A percentile compares a stretch with the other conserved stretches of the same genome.
Conservation (phyloP, 1,284 basidiomycete species). For the Trametes polyzona region DNA sequence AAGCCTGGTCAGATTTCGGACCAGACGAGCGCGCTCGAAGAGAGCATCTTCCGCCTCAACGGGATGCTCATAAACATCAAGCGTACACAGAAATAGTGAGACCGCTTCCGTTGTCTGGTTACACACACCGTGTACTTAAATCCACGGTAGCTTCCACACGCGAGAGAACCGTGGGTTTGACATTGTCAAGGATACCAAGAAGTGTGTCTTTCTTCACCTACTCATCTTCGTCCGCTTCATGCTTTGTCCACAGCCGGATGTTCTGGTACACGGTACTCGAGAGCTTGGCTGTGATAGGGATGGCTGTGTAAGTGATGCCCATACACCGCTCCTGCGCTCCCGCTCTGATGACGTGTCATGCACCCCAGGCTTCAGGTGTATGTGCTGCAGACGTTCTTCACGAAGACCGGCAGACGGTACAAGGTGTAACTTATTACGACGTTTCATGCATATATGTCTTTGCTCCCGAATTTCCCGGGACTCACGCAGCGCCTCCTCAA, state of each 20-base stretch:
- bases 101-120: too few relatives aligned
- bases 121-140: too few relatives aligned
- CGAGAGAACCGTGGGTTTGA: conserved; percentile 83
- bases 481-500: too few relatives aligned
- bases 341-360: conserved; percentile 14
- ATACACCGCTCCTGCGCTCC: neutral
- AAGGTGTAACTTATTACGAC: conserved; percentile 61
- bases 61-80: conserved; percentile 87
- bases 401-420: conserved; percentile 82
- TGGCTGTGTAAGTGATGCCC: conserved; percentile 71
- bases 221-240: conserved; percentile 34
- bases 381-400: conserved; percentile 92
- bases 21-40: conserved; percentile 89
- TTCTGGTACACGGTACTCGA: conserved; percentile 91
- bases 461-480: too few relatives aligned
- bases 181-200: conserved; percentile 78
- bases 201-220: conserved; percentile 43
- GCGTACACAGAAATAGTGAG: conserved; percentile 89
- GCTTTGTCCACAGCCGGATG: conserved; percentile 58
- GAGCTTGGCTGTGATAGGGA: conserved; percentile 74
- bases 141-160: conserved; percentile 69
- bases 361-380: conserved; percentile 81
- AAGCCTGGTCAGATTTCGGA: conserved; percentile 86
- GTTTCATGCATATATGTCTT: conserved; percentile 15
- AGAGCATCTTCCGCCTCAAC: conserved; percentile 89